These are phyloP conservation scores for Cryptococcus hybrid DNA, from an alignment of 1,284 basidiomycete genomes.

Conservation along the genomic window DNA sequence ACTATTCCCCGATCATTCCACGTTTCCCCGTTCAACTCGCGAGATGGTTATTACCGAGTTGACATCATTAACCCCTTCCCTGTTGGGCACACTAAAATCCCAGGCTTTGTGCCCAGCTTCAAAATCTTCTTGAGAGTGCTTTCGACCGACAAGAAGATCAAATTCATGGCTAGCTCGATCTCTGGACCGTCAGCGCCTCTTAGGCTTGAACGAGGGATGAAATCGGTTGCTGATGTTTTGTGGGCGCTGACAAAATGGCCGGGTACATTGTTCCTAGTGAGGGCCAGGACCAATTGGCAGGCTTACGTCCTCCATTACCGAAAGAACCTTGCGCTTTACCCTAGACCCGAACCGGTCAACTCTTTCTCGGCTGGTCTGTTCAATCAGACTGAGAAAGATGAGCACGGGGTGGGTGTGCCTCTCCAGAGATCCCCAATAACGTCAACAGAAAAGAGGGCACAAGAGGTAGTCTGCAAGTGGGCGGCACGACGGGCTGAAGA, in stretches of 20 bases:
- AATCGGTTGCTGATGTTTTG: constrained; percentile 45
- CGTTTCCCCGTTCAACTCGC: constrained; percentile 77
- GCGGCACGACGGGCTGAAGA: constrained; percentile 48
- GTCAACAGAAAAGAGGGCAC: constrained; percentile 52
- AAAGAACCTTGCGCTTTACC: constrained; percentile 62
- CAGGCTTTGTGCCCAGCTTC: constrained; percentile 20
- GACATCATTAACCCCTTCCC: constrained; percentile 54
- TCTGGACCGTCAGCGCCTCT: constrained; percentile 54
- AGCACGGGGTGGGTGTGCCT: constrained; percentile 7
- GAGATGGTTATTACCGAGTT: constrained; percentile 64
- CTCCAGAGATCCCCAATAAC: constrained; percentile 51
- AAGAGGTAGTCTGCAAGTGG: constrained; percentile 47
- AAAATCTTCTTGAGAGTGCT: constrained; percentile 32
- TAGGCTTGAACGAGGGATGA: constrained; percentile 35
- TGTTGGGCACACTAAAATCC: not conserved
- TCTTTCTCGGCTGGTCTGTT: constrained; percentile 31
- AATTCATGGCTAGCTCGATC: constrained; percentile 53
- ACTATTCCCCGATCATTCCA: constrained; percentile 70
- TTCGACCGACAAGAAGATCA: constrained; percentile 41
- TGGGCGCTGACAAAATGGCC: constrained; percentile 56
- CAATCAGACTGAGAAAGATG: constrained; percentile 23
- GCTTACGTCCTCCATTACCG: constrained; percentile 67
- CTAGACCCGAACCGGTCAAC: constrained; percentile 61
- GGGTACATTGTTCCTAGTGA: constrained; percentile 60
- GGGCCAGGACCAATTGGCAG: constrained; percentile 64